A percentile compares a stretch with the other conserved stretches of the same genome.
phyloP scores from a whole-genome alignment of 352 stramenopile genomes.

The Phytophthora podocarpi region DNA sequence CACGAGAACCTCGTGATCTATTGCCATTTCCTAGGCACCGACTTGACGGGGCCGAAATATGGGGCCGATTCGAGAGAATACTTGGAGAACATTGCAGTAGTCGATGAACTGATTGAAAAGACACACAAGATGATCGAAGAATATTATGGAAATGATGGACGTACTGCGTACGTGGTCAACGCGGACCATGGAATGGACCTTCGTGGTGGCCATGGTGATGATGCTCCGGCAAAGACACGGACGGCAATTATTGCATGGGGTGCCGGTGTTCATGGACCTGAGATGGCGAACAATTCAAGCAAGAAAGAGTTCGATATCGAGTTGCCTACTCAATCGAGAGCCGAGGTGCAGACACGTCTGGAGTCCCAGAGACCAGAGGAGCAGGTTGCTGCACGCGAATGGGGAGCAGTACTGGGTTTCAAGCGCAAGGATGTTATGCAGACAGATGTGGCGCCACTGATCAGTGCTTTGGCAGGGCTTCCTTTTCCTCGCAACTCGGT shows the following conservation, averaged over 20 bases:
- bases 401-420: constrained; percentile 45
- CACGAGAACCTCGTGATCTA: constrained; percentile 72
- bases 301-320: constrained; percentile 52
- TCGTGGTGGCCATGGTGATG: constrained; percentile 74
- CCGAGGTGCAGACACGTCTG: constrained; percentile 55
- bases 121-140: constrained; percentile 59
- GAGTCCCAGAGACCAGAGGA: constrained; percentile 50
- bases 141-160: constrained; percentile 68
- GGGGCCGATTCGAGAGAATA: constrained; percentile 74
- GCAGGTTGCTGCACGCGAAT: constrained; percentile 42
- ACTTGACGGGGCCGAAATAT: constrained; percentile 81
- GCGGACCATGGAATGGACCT: constrained; percentile 87
- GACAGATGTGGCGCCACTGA: constrained; percentile 73
- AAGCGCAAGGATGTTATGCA: constrained; percentile 83
- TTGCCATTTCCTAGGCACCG: constrained; percentile 81
- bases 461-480: constrained; percentile 67
- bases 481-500: constrained; percentile 84
- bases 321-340: constrained; percentile 64
- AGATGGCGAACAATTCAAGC: not conserved
- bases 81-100: constrained; percentile 76
- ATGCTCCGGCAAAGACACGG: constrained; percentile 75
- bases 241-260: constrained; percentile 81
- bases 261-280: constrained; percentile 56
- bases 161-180: constrained; percentile 78
- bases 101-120: constrained; percentile 78